Evolutionary conservation across 2,329 filamentous ascomycete genomes (phyloP).

Genomic region (Sclerotinia spermophila): DNA sequence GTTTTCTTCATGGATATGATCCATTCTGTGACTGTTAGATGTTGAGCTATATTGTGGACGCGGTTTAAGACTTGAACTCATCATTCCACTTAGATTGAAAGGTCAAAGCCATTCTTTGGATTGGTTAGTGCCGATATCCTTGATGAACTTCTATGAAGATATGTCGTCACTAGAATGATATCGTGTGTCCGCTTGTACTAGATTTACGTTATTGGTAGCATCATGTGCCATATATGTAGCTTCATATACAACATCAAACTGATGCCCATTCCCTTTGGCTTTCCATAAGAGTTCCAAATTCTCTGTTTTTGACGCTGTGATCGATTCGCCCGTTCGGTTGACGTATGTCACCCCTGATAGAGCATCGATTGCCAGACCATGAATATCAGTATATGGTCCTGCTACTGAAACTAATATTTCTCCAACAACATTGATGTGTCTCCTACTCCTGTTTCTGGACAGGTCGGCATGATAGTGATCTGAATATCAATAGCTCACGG

Average conservation of each 20-base stretch:
- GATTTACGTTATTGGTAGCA: background rate
- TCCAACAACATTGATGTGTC: background rate
- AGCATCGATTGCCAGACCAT: background rate
- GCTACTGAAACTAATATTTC: background rate
- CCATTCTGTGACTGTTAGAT: background rate
- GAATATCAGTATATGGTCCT: background rate
- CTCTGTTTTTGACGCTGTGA: background rate
- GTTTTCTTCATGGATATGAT: background rate
- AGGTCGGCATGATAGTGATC: background rate
- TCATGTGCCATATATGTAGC: background rate
- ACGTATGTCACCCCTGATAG: background rate
- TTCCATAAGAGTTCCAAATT: background rate
- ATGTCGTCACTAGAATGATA: background rate
- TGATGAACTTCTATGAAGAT: background rate
- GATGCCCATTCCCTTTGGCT: background rate
- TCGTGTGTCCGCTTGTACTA: background rate
- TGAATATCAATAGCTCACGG: background rate
- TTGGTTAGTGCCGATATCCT: background rate
- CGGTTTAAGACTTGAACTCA: background rate
- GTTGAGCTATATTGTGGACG: background rate
- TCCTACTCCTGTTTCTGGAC: background rate
- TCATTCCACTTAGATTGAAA: background rate
- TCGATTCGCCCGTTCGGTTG: background rate
- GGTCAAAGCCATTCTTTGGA: background rate
- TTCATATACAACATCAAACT: background rate